Conservation (phyloP, 306 rosid species). For the Lathyrus oleraceus region DNA sequence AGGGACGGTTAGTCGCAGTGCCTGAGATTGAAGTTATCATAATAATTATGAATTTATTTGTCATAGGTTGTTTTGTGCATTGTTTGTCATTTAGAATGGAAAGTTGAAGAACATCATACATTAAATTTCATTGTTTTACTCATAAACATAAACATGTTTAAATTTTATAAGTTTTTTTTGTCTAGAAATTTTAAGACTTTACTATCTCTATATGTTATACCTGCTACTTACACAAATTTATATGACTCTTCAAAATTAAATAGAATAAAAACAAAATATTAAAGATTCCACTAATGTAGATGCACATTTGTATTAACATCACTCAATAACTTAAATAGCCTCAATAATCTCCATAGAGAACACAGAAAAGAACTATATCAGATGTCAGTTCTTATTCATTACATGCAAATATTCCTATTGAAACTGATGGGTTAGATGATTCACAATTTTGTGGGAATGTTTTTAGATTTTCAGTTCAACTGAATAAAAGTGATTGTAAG, state of each 20-base stretch:
- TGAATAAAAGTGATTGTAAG: background rate
- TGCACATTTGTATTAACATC: background rate
- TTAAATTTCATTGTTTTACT: conserved; percentile 3
- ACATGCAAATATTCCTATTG: conserved; percentile 1
- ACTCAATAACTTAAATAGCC: background rate
- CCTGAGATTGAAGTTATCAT: conserved; percentile 2
- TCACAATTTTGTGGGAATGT: too few relatives aligned
- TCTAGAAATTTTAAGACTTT: background rate
- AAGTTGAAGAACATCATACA: background rate
- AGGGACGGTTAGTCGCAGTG: conserved; percentile 57
- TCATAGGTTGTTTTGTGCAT: conserved; percentile 4
- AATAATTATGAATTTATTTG: background rate
- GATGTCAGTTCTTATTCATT: conserved; percentile 10
- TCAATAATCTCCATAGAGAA: background rate
- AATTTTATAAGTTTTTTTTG: background rate
- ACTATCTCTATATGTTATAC: background rate
- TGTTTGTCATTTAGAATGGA: conserved; percentile 2
- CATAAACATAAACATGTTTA: background rate
- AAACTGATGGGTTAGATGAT: too few relatives aligned
- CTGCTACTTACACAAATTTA: conserved; percentile 7
- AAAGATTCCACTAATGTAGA: background rate
- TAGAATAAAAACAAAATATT: background rate
- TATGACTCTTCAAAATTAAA: background rate
- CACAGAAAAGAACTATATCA: background rate
- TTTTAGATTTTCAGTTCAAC: too few relatives aligned